These are phyloP conservation scores for Lepidopterella palustris DNA, from an alignment of 495 filamentous ascomycete genomes.

Conservation along the genomic window DNA sequence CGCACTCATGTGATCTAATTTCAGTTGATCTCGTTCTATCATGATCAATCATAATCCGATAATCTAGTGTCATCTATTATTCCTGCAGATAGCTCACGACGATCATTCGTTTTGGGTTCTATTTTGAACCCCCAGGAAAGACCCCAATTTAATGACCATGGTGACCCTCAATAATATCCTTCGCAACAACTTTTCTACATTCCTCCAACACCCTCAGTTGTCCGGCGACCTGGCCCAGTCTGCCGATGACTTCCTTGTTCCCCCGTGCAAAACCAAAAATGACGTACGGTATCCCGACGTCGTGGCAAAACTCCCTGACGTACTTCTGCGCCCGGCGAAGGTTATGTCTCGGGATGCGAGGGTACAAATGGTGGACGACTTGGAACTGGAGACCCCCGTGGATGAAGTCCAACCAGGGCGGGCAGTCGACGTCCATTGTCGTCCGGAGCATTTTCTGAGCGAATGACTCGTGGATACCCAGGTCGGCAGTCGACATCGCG, in stretches of 20 bases:
- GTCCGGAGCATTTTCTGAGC: slow-evolving; percentile 95
- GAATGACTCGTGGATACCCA: slow-evolving; percentile 83
- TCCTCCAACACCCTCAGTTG: too few species aligned
- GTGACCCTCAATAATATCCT: too few species aligned
- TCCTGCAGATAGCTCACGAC: too few species aligned
- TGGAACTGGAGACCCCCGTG: slow-evolving; percentile 97
- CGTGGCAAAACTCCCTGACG: slow-evolving; percentile 81
- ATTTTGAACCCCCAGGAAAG: too few species aligned
- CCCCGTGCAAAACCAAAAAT: slow-evolving; percentile 90
- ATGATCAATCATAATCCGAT: too few species aligned
- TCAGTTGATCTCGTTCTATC: too few species aligned
- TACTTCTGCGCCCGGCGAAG: slow-evolving; percentile 74
- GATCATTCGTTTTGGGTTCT: too few species aligned
- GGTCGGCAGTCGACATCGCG: slow-evolving; percentile 89
- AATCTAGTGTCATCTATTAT: too few species aligned
- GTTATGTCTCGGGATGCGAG: slow-evolving; percentile 92
- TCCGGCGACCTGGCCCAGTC: too few species aligned
- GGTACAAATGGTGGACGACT: slow-evolving; percentile 90
- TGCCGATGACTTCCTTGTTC: slow-evolving; percentile 80
- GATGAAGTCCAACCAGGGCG: slow-evolving; percentile 93
- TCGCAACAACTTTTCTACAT: too few species aligned
- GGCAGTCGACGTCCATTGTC: slow-evolving; percentile 97
- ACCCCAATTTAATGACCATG: too few species aligned
- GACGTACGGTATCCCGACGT: slow-evolving; percentile 89
- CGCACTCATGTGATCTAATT: too few species aligned